Conservation (phyloP, 768 basidiomycete genomes). For the Collybiopsis confluens region DNA sequence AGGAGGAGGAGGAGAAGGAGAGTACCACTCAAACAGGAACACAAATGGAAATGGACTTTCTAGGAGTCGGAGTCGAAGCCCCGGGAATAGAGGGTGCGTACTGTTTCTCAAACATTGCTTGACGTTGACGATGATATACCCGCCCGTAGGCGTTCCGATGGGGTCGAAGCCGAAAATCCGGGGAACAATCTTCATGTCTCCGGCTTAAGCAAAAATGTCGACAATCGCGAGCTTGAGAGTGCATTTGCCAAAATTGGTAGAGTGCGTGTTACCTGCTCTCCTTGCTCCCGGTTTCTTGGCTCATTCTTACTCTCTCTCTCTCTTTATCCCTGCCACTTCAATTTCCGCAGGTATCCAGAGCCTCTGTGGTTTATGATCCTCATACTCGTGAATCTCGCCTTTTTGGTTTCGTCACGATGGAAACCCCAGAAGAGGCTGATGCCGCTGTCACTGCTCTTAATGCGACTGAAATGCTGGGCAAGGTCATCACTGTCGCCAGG, state of each 20-base stretch:
- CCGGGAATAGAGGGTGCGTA: slow-evolving; percentile 46
- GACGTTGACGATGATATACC: slow-evolving; percentile 8
- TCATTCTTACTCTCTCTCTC: slow-evolving; percentile 1
- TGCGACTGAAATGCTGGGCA: slow-evolving; percentile 82
- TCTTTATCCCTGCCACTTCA: neutral
- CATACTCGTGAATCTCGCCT: slow-evolving; percentile 61
- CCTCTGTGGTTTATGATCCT: slow-evolving; percentile 69
- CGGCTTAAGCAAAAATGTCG: slow-evolving; percentile 52
- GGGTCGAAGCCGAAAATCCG: slow-evolving; percentile 44
- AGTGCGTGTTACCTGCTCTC: slow-evolving; percentile 38
- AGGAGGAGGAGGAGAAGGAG: no score
- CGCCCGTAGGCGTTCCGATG: slow-evolving; percentile 39
- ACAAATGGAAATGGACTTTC: slow-evolving; percentile 45
- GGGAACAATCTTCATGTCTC: slow-evolving; percentile 66
- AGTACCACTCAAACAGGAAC: slow-evolving; percentile 29
- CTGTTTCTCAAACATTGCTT: neutral
- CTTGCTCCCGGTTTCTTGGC: no score
- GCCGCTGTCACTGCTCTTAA: slow-evolving; percentile 85
- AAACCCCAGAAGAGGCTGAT: slow-evolving; percentile 81
- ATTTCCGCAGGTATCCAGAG: slow-evolving; percentile 57
- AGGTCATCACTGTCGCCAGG: slow-evolving; percentile 85
- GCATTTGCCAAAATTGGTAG: slow-evolving; percentile 86
- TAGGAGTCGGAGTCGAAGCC: slow-evolving; percentile 77
- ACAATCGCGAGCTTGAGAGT: slow-evolving; percentile 83
- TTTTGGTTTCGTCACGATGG: slow-evolving; percentile 80